These are phyloP conservation scores for Oryza coarctata DNA, from an alignment of 176 grass and related monocot species.

Conservation along the genomic window DNA sequence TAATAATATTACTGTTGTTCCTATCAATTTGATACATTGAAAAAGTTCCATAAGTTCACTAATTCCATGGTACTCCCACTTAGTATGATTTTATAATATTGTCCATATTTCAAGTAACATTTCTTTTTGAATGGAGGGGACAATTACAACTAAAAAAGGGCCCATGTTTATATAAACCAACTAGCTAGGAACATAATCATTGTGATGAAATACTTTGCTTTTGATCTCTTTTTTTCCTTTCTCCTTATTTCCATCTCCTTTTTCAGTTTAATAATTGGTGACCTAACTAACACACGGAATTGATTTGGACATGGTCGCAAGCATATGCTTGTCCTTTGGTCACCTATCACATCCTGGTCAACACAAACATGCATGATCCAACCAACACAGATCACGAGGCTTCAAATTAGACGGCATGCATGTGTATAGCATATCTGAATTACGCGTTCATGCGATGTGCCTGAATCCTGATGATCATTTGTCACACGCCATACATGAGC, in stretches of 20 bases:
- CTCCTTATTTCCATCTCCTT: not conserved
- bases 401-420: too few relatives aligned
- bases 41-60: not conserved
- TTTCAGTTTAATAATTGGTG: not conserved
- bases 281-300: not conserved
- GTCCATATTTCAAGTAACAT: not conserved
- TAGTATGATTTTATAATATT: not conserved
- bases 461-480: not conserved
- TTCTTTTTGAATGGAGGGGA: not conserved
- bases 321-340: slow-evolving; percentile 22
- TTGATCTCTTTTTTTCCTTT: not conserved
- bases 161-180: not conserved
- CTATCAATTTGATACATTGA: not conserved
- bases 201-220: not conserved
- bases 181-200: not conserved
- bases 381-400: slow-evolving; percentile 1
- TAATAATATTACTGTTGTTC: not conserved
- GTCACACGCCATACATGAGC: too few relatives aligned
- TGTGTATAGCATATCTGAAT: not conserved
- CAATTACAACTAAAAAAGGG: not conserved
- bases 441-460: not conserved
- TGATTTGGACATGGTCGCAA: slow-evolving; percentile 15
- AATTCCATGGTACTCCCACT: not conserved
- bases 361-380: not conserved
- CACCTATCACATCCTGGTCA: slow-evolving; percentile 10